Evolutionary conservation across 805 yeast genomes (phyloP).

Genomic region (Yamadazyma scolyti): DNA sequence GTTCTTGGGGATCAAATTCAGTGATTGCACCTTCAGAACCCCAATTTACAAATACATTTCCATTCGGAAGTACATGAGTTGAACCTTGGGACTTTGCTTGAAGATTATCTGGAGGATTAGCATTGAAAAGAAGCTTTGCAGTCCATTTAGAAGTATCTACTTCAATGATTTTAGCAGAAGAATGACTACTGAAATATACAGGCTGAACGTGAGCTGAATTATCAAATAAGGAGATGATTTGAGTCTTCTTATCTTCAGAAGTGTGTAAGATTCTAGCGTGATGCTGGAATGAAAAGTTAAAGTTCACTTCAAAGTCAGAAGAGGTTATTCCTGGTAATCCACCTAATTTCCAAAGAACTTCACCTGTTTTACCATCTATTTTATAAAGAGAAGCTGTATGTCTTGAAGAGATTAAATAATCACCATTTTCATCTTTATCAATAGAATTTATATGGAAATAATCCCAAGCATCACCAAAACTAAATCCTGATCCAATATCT

Average conservation of each 20-base stretch:
- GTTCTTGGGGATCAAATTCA: conserved; percentile 23
- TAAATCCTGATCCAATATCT: conserved; percentile 29
- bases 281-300: conserved; percentile 34
- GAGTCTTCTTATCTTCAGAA: conserved; percentile 18
- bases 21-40: conserved; percentile 37
- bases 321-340: conserved; percentile 18
- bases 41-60: conserved; percentile 33
- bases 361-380: conserved; percentile 30
- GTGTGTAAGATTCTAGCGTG: conserved; percentile 25
- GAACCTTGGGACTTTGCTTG: conserved; percentile 30
- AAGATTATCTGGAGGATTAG: conserved; percentile 19
- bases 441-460: conserved; percentile 38
- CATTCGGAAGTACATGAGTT: conserved; percentile 27
- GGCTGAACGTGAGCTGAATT: conserved; percentile 31
- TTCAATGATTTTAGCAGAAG: conserved; percentile 33
- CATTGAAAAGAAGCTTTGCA: conserved; percentile 22
- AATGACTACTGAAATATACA: conserved; percentile 16
- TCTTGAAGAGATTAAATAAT: conserved; percentile 31
- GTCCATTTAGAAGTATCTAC: conserved; percentile 22
- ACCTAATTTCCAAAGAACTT: conserved; percentile 32
- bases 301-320: conserved; percentile 15
- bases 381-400: conserved; percentile 31
- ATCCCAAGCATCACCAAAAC: conserved; percentile 35
- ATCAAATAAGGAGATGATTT: conserved; percentile 32
- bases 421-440: conserved; percentile 31